Conservation (phyloP, 768 basidiomycete genomes). For the Leccinum arenicola region DNA sequence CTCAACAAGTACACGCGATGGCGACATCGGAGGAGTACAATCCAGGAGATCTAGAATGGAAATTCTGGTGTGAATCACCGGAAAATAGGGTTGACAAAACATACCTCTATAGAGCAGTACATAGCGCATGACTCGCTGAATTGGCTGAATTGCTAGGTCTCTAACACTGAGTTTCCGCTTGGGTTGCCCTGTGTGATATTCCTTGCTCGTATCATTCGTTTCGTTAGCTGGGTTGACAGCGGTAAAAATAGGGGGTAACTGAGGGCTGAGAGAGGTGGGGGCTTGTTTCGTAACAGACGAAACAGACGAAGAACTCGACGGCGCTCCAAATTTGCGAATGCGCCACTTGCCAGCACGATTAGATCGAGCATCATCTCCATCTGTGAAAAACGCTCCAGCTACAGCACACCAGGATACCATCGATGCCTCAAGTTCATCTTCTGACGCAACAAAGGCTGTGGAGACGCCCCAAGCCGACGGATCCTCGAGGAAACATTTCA, state of each 20-base stretch:
- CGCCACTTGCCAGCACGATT: conserved; percentile 22
- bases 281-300: conserved; percentile 4
- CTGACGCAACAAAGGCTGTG: conserved; percentile 51
- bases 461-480: conserved; percentile 67
- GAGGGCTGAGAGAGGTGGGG: conserved; percentile 9
- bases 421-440: conserved; percentile 51
- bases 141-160: conserved; percentile 62
- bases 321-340: conserved; percentile 18
- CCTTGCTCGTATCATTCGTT: conserved; percentile 6
- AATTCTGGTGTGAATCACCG: background rate
- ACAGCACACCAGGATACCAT: conserved; percentile 51
- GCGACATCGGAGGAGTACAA: conserved; percentile 47
- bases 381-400: conserved; percentile 37
- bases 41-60: conserved; percentile 45
- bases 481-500: conserved; percentile 53
- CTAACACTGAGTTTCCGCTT: conserved; percentile 36
- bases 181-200: background rate
- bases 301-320: conserved; percentile 2
- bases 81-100: conserved; percentile 11
- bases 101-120: conserved; percentile 58
- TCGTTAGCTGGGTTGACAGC: conserved; percentile 2
- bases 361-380: conserved; percentile 12
- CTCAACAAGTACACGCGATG: conserved; percentile 52
- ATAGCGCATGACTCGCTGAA: conserved; percentile 63
- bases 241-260: conserved; percentile 12